Evolutionary conservation across 163 green algal species (phyloP), one percentile per base, ranked within the genome.

Genomic region (Chlamydomonas reinhardtii): DNA sequence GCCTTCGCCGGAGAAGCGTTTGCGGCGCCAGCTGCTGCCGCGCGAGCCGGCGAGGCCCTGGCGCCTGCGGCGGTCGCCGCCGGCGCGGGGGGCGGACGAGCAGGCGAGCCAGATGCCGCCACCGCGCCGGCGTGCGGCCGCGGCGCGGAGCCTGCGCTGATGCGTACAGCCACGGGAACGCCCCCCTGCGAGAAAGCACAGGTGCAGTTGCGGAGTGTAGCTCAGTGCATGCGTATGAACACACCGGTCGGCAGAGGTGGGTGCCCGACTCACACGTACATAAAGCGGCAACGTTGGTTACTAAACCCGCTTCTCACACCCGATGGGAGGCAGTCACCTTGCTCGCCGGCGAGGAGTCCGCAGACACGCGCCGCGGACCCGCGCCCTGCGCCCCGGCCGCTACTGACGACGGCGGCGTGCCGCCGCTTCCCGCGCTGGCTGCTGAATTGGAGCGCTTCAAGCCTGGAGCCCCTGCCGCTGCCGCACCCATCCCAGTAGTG

Each of bases 381-480:
- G 16, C 66, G 48, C 48, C 48, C 48, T 39, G 27, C 16, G 8
- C 65, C 29, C 27, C 29, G 0, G 29, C 69, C 32, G 34, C 69
- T 12, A 17, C 31, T 17, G 69, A 25, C 69, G 48, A 56, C 48
- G 48, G 19, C 72, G 43, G 1, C 43, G 43, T 43, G 72, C 43
- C 27, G 27, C 22, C 27, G 3, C 12, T 29, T 14, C 35, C 4
- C 29, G 25, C 39, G 32, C 68, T 52, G 17, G 68, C 22, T 1
- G 32, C 68, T 6, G 70, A 75, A 61, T 48, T 83, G 35, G 75
- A 72, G 20, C 75, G 75, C 61, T 73, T 54, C 12, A 73, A 25
- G 15, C 39, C 62, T 11, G n/a, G 43, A 9, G 61, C 34, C 32
- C 32, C 14, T 12, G 29, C 16, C 15, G 24, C 16, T 22, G 62